These are phyloP conservation scores for Boletellus sp. DNA, from an alignment of 768 basidiomycete genomes.

Conservation along the genomic window DNA sequence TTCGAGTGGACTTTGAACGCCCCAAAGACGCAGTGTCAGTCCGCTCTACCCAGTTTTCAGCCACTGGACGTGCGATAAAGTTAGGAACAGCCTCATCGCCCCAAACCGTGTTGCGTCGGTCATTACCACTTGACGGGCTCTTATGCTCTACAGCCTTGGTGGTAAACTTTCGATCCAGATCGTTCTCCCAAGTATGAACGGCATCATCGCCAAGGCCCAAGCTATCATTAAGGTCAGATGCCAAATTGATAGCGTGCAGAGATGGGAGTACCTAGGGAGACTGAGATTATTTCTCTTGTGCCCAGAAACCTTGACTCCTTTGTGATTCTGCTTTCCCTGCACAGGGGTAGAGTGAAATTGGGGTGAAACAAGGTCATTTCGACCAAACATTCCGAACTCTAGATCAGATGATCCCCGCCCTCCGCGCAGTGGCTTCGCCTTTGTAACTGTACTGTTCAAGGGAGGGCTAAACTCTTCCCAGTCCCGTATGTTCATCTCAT, in stretches of 20 bases:
- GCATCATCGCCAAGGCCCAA: slow-evolving; percentile 61
- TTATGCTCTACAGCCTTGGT: slow-evolving; percentile 38
- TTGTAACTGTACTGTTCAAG: slow-evolving; percentile 31
- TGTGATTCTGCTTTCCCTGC: slow-evolving; percentile 29
- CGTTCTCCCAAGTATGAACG: slow-evolving; percentile 52
- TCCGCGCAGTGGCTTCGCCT: slow-evolving; percentile 31
- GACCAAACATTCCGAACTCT: slow-evolving; percentile 30
- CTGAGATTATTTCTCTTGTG: slow-evolving; percentile 66
- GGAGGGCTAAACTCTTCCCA: slow-evolving; percentile 41
- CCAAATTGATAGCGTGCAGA: not conserved
- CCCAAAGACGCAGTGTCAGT: slow-evolving; percentile 18
- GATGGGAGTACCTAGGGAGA: slow-evolving; percentile 47
- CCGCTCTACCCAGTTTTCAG: slow-evolving; percentile 37
- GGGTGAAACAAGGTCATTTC: slow-evolving; percentile 50
- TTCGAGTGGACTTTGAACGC: slow-evolving; percentile 42
- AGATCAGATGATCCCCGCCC: slow-evolving; percentile 2
- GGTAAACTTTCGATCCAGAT: slow-evolving; percentile 51
- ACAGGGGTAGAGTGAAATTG: slow-evolving; percentile 63
- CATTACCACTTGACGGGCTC: slow-evolving; percentile 39
- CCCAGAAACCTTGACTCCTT: slow-evolving; percentile 42
- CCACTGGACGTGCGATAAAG: slow-evolving; percentile 27
- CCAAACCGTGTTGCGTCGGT: slow-evolving; percentile 47
- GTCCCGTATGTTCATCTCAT: slow-evolving; percentile 52
- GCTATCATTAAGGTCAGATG: slow-evolving; percentile 31
- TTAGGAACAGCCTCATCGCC: slow-evolving; percentile 41